Percentiles rank a stretch among this genome's conserved stretches.
Evolutionary conservation across 441 rosid species (phyloP).

Genomic region (Macaranga tanarius): DNA sequence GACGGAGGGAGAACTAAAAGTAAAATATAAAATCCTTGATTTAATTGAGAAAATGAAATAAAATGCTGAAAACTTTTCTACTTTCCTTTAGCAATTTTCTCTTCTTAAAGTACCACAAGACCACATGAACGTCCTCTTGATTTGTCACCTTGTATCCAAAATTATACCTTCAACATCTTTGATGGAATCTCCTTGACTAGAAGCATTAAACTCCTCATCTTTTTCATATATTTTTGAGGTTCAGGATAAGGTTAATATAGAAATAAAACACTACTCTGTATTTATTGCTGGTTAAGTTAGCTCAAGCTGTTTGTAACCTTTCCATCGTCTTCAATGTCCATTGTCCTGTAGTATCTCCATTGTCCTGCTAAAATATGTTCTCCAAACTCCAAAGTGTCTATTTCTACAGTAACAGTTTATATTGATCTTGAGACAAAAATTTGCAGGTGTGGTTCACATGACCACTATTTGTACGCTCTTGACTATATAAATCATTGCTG

Average conservation of each 20-base stretch:
- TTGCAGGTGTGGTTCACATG: conserved; percentile 97
- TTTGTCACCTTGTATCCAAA: not conserved
- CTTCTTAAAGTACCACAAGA: not conserved
- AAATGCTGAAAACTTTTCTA: not conserved
- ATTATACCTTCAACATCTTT: not conserved
- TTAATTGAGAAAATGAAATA: not conserved
- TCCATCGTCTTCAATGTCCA: not conserved
- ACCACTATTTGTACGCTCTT: conserved; percentile 82
- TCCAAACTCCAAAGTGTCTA: not conserved
- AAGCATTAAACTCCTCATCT: not conserved
- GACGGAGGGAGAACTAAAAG: not conserved
- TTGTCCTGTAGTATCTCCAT: not conserved
- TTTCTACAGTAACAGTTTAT: conserved; percentile 3
- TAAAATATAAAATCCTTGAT: not conserved
- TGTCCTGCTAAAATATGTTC: not conserved
- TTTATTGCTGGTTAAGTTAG: not conserved
- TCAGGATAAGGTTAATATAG: not conserved
- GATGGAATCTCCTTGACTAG: not conserved
- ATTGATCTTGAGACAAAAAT: conserved; percentile 16
- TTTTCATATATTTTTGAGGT: not conserved
- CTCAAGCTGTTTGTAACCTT: not conserved
- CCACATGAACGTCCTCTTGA: not conserved
- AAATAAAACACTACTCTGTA: not conserved
- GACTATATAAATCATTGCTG: conserved; percentile 67
- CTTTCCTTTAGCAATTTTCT: not conserved